phyloP scores from a whole-genome alignment of 2,329 filamentous ascomycete species.

The Pseudopithomyces maydicus region DNA sequence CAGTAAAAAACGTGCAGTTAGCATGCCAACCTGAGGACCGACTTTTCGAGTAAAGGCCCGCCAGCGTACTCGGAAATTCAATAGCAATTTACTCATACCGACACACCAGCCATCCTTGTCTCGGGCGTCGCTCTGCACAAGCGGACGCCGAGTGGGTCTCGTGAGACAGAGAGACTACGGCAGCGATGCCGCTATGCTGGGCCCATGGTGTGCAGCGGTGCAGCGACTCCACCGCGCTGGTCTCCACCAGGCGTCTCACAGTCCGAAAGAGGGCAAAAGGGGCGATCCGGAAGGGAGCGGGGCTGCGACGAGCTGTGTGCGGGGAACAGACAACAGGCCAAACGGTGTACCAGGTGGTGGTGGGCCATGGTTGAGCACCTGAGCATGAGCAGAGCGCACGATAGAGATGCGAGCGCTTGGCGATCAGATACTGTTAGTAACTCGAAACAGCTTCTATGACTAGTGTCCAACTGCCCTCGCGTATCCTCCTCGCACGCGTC shows the following conservation, averaged over 20 bases:
- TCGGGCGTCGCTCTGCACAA: neutral
- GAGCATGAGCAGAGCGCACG: slow-evolving; percentile 1
- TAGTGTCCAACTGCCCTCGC: neutral
- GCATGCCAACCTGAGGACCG: slow-evolving; percentile 21
- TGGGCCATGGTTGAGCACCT: slow-evolving; percentile 1
- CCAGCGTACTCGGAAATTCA: neutral
- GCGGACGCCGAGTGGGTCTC: neutral
- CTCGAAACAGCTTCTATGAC: slow-evolving; percentile 13
- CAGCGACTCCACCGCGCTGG: neutral
- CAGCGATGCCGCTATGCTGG: neutral
- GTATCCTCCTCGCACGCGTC: neutral
- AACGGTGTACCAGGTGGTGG: neutral
- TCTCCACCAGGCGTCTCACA: neutral
- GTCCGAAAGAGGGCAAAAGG: neutral
- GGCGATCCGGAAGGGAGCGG: neutral
- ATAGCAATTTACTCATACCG: slow-evolving; percentile 26
- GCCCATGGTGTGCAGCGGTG: neutral
- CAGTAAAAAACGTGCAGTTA: slow-evolving; percentile 23
- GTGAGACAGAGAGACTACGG: neutral
- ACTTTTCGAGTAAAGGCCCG: slow-evolving; percentile 7
- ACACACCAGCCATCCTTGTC: slow-evolving; percentile 15
- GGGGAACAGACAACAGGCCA: slow-evolving; percentile 2
- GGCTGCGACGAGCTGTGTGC: neutral
- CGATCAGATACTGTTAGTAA: slow-evolving; percentile 14
- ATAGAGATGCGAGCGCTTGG: slow-evolving; percentile 6